A percentile compares a stretch with the other conserved stretches of the same genome.
Evolutionary conservation across 2,329 filamentous ascomycete genomes (phyloP).

Genomic region (Sporothrix pallida): DNA sequence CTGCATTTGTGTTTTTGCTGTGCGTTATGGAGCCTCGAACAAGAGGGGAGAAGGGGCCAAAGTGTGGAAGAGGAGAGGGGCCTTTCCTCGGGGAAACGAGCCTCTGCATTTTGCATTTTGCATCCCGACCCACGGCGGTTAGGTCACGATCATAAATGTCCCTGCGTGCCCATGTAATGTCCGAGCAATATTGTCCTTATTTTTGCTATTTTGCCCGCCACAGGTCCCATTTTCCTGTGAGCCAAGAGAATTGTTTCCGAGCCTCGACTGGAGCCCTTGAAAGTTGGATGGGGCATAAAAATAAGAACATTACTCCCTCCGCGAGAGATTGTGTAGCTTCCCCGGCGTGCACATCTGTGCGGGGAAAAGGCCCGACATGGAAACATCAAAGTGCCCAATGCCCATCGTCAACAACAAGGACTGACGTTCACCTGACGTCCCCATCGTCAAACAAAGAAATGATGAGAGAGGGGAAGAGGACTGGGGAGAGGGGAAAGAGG

Average conservation of each 20-base stretch:
- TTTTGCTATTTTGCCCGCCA: not conserved
- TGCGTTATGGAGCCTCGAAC: not conserved
- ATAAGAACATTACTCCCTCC: too few species aligned
- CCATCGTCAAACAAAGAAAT: not conserved
- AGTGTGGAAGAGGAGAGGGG: not conserved
- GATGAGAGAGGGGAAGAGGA: not conserved
- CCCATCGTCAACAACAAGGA: not conserved
- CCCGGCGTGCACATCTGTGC: not conserved
- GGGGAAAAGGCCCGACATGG: not conserved
- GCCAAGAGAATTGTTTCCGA: not conserved
- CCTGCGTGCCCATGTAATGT: not conserved
- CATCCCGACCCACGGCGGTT: not conserved
- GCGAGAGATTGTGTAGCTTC: not conserved
- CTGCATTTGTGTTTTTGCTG: not conserved
- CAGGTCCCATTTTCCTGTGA: not conserved
- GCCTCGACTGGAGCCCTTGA: not conserved
- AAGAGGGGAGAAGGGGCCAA: too few species aligned
- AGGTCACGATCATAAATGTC: not conserved
- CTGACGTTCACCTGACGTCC: not conserved
- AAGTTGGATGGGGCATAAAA: not conserved
- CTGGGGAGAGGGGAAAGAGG: not conserved
- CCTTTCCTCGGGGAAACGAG: not conserved
- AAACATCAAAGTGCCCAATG: not conserved
- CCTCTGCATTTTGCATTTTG: not conserved
- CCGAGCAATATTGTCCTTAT: slow-evolving; percentile 1